Base-by-base conservation (phyloP, 2,329 filamentous ascomycete species). In the Pseudogymnoascus pannorum region DNA sequence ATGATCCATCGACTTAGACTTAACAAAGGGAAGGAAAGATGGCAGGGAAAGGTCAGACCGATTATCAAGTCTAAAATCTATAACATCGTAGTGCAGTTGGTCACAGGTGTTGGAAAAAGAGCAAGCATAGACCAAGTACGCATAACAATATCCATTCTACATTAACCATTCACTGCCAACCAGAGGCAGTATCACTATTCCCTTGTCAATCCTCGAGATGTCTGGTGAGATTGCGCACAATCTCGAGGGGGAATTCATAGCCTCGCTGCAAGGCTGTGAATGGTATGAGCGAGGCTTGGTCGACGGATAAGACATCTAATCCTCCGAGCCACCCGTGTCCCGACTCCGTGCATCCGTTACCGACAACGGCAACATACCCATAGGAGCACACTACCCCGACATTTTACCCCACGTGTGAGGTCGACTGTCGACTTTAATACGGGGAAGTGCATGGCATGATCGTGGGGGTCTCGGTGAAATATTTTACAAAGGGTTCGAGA, bases 311-410 rank as follows among this genome's bases (percentile, higher is more conserved):
- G 31, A 33, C 75, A 91, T 78, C 1, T 91, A 87, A 71, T 91
- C 87, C 70, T 91, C 87, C 5, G 82, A 85, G 1, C 87, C 87
- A 59, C 87, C 87, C 0, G 86, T 85, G 88, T 85, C 36, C 82
- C 74, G 1, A 80, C 77, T 1, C 81, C 84, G 1, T 83, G 83
- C 0, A 87, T 84, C 68, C 89, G n/a, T n/a, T n/a, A n/a, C n/a
- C n/a, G n/a, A n/a, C n/a, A n/a, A n/a, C n/a, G n/a, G n/a, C n/a
- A n/a, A n/a, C n/a, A n/a, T n/a, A n/a, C 89, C 88, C n/a, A 79
- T 80, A 80, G 0, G 87, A 90, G 67, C 84, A 89, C 0, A 87
- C 88, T 87, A 8, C 89, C 2, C 89, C 88, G 3, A 88, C 88
- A 71, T 91, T 11, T 91, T 87, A 65, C 88, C 87, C 1, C 85